Percentiles rank a stretch among this genome's conserved stretches.
phyloP scores from a whole-genome alignment of 164 flowering plant genomes.

The Kalanchoe fedtschenkoi region DNA sequence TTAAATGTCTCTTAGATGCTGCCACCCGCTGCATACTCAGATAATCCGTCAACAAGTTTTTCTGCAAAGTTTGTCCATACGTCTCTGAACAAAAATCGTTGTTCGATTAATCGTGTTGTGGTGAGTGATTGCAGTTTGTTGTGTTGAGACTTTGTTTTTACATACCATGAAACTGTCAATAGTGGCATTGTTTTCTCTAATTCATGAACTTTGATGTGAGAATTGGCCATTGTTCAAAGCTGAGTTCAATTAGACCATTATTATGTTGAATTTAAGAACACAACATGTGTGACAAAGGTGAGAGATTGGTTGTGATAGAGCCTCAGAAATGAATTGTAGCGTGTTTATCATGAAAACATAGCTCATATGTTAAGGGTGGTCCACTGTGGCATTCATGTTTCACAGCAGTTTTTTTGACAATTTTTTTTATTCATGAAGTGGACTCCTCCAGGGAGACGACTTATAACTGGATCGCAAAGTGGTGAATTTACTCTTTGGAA shows the following conservation, averaged over 20 bases:
- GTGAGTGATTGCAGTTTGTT: slow-evolving; percentile 32
- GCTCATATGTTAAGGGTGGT: neutral
- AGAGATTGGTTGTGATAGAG: too few species aligned
- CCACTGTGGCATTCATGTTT: neutral
- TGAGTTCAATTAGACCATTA: too few species aligned
- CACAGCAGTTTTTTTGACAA: neutral
- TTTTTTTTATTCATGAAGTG: slow-evolving; percentile 40
- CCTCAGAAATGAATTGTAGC: too few species aligned
- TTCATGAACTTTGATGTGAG: too few species aligned
- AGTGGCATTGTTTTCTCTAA: too few species aligned
- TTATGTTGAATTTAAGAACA: too few species aligned
- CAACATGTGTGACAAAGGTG: too few species aligned
- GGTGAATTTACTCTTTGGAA: slow-evolving; percentile 99
- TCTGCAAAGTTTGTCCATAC: slow-evolving; percentile 97
- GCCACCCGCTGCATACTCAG: slow-evolving; percentile 78
- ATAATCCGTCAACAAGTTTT: slow-evolving; percentile 93
- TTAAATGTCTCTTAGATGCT: slow-evolving; percentile 54
- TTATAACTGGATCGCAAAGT: slow-evolving; percentile 97
- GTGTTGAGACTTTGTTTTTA: neutral
- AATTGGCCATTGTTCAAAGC: too few species aligned
- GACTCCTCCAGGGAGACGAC: slow-evolving; percentile 95
- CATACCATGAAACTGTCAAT: neutral
- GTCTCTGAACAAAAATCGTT: slow-evolving; percentile 85
- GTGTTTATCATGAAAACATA: too few species aligned
- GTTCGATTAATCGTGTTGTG: slow-evolving; percentile 90